Conservation (phyloP, 257 asterid species). For the Ballota nigra region DNA sequence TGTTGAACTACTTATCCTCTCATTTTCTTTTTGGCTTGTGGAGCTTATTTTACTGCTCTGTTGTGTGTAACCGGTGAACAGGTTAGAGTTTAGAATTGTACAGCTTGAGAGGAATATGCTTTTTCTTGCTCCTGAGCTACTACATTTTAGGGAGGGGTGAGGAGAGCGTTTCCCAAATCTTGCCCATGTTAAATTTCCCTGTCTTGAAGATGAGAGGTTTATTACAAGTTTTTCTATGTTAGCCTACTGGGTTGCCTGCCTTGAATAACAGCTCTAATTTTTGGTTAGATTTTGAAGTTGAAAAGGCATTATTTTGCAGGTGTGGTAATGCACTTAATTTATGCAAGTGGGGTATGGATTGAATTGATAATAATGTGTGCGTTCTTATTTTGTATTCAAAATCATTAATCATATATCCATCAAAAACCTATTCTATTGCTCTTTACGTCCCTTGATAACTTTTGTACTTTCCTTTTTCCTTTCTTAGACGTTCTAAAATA, state of each 20-base stretch:
- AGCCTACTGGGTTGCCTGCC: no score
- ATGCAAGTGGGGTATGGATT: no score
- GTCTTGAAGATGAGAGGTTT: not conserved
- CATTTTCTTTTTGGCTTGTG: slow-evolving; percentile 4
- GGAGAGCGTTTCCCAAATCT: slow-evolving; percentile 14
- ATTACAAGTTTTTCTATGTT: not conserved
- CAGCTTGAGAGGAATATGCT: slow-evolving; percentile 22
- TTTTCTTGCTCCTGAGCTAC: slow-evolving; percentile 15
- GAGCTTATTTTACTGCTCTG: slow-evolving; percentile 46
- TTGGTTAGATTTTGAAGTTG: not conserved
- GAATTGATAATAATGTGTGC: not conserved
- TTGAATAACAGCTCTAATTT: not conserved
- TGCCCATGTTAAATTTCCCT: not conserved
- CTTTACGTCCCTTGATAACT: no score
- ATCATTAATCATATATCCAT: not conserved
- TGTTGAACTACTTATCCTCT: not conserved
- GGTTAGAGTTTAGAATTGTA: slow-evolving; percentile 32
- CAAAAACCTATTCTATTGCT: not conserved
- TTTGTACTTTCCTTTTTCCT: no score
- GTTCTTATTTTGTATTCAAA: no score
- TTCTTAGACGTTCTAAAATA: no score
- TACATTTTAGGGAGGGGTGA: slow-evolving; percentile 26
- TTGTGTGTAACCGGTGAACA: slow-evolving; percentile 31
- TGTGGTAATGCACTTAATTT: not conserved
- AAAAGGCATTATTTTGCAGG: not conserved